A percentile compares a stretch with the other conserved stretches of the same genome.
Evolutionary conservation across 176 grass and related monocot genomes (phyloP).

Genomic region (Paspalum notatum): DNA sequence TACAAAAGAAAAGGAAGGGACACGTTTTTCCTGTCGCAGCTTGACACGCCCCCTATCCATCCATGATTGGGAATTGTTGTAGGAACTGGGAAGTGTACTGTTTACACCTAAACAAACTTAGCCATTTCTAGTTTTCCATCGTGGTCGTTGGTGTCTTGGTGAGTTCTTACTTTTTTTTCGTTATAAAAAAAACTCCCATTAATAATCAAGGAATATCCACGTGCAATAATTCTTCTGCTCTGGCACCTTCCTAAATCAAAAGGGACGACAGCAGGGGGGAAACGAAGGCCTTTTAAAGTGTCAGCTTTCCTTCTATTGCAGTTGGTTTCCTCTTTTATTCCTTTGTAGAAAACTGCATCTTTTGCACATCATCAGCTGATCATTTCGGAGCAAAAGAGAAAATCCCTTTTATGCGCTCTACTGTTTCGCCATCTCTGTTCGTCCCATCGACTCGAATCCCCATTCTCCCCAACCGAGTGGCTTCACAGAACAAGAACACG

Average conservation of each 20-base stretch:
- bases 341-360: neutral
- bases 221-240: slow-evolving; percentile 31
- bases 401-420: neutral
- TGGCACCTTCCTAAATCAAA: neutral
- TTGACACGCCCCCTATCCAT: neutral
- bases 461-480: neutral
- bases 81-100: no score
- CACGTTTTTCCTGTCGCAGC: neutral
- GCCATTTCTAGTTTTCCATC: neutral
- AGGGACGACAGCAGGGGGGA: neutral
- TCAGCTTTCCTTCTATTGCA: neutral
- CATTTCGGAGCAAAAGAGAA: neutral
- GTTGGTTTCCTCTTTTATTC: slow-evolving; percentile 23
- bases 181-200: neutral
- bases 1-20: neutral
- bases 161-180: slow-evolving; percentile 20
- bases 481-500: slow-evolving; percentile 22
- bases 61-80: neutral
- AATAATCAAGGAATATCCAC: slow-evolving; percentile 10
- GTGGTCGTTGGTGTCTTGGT: neutral
- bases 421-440: slow-evolving; percentile 11
- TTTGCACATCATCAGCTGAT: neutral
- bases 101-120: neutral
- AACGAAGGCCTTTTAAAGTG: slow-evolving; percentile 20
- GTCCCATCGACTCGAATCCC: slow-evolving; percentile 2